Base-by-base conservation (phyloP, 352 stramenopile species). In the Phytophthora lateralis region DNA sequence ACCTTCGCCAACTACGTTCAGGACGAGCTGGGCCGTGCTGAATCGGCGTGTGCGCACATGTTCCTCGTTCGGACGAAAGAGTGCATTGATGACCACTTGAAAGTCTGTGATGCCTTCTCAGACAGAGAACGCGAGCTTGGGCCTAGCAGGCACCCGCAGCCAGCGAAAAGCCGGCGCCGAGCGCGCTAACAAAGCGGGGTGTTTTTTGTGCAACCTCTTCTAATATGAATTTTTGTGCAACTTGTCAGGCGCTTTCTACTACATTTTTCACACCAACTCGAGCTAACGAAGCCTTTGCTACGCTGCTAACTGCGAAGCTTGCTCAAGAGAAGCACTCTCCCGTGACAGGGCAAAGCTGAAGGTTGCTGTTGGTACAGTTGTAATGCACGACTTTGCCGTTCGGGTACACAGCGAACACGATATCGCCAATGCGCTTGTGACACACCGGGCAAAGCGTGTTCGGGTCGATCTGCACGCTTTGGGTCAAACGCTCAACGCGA, bases 381-480 rank as follows among this genome's bases (percentile, higher is more conserved):
- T 94, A 96, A 71, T 96, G 87, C 60, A 96, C 82, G 21, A 94
- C 76, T 46, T 91, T 90, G 55, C 79, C 75, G 55, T 96, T 91
- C 27, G 87, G 87, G 60, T 96, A 96, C 8, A 94, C 87, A 9
- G 83, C 78, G 61, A 96, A 96, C 55, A 96, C 87, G 50, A 93
- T 96, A 54, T 93, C 86, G 56, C 86, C 87, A 43, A 96, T 96
- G 18, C 87, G 85, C 55, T 96, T 96, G 68, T 89, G 87, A 67
- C 87, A 96, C 58, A 82, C 76, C 26, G 83, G 80, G 58, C 87
- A 96, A 5, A 82, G 67, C 27, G 87, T 91, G 58, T 89, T 87
- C 21, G 79, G 67, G 44, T 96, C 87, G 52, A 96, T 86, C 72
- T 96, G 85, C 41, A 94, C 81, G 60, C 76, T 91, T 42, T 89